Evolutionary conservation across 108 stramenopile species (phyloP).

Genomic region (Seminavis robusta): DNA sequence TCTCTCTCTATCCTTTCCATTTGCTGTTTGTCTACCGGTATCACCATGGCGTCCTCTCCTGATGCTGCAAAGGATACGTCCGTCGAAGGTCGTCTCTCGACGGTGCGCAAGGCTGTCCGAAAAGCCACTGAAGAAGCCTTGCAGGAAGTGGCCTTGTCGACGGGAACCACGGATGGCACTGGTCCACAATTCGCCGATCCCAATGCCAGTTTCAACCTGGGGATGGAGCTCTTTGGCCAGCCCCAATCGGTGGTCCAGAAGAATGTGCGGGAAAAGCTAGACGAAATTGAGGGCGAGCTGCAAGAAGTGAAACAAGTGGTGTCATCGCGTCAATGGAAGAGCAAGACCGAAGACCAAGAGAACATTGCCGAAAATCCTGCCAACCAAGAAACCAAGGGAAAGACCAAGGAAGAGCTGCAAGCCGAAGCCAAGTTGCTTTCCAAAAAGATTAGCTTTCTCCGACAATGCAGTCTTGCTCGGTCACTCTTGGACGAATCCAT

Average conservation of each 20-base stretch:
- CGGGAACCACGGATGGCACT: slow-evolving; percentile 7
- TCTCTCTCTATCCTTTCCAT: no score
- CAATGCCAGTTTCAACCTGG: slow-evolving; percentile 46
- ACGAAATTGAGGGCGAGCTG: slow-evolving; percentile 38
- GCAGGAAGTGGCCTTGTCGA: no score
- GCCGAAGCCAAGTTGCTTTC: slow-evolving; percentile 5
- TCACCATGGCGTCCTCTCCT: no score
- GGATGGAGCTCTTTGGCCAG: slow-evolving; percentile 59
- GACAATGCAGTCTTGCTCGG: slow-evolving; percentile 41
- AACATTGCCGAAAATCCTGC: neutral
- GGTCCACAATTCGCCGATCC: slow-evolving; percentile 11
- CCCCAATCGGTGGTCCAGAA: slow-evolving; percentile 24
- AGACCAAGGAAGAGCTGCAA: slow-evolving; percentile 1
- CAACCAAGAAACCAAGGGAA: slow-evolving; percentile 4
- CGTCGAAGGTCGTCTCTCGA: slow-evolving; percentile 21
- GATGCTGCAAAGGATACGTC: no score
- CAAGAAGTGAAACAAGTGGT: neutral
- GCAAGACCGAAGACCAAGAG: no score
- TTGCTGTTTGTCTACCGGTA: no score
- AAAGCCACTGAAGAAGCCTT: slow-evolving; percentile 41
- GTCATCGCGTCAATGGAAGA: neutral
- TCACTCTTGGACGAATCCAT: slow-evolving; percentile 30
- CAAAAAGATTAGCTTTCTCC: slow-evolving; percentile 28
- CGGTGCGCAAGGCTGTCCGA: slow-evolving; percentile 26
- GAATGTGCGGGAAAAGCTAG: slow-evolving; percentile 34